Evolutionary conservation across 139 green algal species (phyloP), one percentile per base, ranked within the genome.

Genomic region (Tetraselmis striata): DNA sequence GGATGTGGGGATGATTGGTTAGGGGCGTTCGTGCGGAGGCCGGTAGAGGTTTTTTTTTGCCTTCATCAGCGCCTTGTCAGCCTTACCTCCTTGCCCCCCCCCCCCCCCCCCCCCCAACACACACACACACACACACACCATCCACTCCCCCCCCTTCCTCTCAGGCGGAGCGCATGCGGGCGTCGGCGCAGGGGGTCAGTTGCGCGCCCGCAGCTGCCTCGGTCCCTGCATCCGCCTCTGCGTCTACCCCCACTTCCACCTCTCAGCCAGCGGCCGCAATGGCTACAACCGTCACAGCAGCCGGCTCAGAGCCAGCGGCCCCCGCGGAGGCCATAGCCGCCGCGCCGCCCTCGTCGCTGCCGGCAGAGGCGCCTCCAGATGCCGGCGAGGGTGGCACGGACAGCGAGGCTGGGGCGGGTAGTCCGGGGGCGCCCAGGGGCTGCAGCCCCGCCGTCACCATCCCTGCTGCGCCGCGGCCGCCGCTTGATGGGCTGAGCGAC

Each of bases 401-500:
- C n/a, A n/a, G n/a, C n/a, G n/a, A n/a, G n/a, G n/a, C n/a, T n/a
- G n/a, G n/a, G n/a, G n/a, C 11, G 45, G 11, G 5, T 18, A 67
- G 45, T 67, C 45, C 45, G 31, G 29, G 5, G 23, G 23, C 78
- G 32, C 0, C 27, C 75, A 30, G 29, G 77, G 83, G 1, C 81
- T 94, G 32, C 79, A 86, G 84, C 93, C 93, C 0, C 83, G 91
- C 1, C 92, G 93, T 5, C 45, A 67, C 18, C 45, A n/a, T n/a
- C n/a, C 2, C 86, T 97, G 2, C 59, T 91, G 58, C 96, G 96
- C 88, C 93, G 91, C 0, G 93, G 93, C 76, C 95, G 96, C 87
- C 86, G 93, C 91, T 97, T 97, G 83, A 89, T 95, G 83, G 96
- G 94, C 86, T 86, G 85, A 29, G 93, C 89, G 0, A 82, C 95